These are phyloP conservation scores for Stemphylium beticola DNA, from an alignment of 2,329 filamentous ascomycete genomes.

Conservation along the genomic window DNA sequence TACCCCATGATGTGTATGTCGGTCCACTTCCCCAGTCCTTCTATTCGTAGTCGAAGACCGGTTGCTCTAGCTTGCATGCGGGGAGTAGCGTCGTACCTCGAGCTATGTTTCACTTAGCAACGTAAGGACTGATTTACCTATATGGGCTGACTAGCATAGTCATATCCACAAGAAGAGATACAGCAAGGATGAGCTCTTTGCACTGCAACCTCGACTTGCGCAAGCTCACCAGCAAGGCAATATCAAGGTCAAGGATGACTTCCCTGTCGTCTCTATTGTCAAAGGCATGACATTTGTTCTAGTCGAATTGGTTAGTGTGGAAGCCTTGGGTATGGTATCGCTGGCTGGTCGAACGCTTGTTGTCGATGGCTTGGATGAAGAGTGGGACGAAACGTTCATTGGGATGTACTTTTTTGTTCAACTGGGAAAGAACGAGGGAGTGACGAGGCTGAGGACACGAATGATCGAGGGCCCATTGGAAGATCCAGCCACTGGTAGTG, in stretches of 20 bases:
- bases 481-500: constrained; percentile 59
- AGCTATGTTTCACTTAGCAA: not conserved
- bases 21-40: not conserved
- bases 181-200: constrained; percentile 30
- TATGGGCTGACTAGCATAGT: constrained; percentile 16
- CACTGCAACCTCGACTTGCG: constrained; percentile 47
- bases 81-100: no score
- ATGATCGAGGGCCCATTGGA: constrained; percentile 63
- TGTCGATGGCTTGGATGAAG: constrained; percentile 50
- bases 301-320: constrained; percentile 65
- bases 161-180: constrained; percentile 38
- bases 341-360: constrained; percentile 36
- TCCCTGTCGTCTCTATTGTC: constrained; percentile 61
- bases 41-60: not conserved
- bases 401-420: constrained; percentile 66
- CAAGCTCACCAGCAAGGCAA: constrained; percentile 20
- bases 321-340: constrained; percentile 59
- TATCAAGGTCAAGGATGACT: constrained; percentile 28
- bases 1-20: constrained; percentile 71
- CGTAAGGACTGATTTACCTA: constrained; percentile 1
- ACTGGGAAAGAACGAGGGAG: constrained; percentile 40
- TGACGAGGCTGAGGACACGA: constrained; percentile 59
- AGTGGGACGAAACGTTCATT: constrained; percentile 62
- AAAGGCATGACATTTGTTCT: constrained; percentile 77
- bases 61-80: no score